Evolutionary conservation across 2,329 filamentous ascomycete genomes (phyloP).

Genomic region (Plenodomus lindquistii): DNA sequence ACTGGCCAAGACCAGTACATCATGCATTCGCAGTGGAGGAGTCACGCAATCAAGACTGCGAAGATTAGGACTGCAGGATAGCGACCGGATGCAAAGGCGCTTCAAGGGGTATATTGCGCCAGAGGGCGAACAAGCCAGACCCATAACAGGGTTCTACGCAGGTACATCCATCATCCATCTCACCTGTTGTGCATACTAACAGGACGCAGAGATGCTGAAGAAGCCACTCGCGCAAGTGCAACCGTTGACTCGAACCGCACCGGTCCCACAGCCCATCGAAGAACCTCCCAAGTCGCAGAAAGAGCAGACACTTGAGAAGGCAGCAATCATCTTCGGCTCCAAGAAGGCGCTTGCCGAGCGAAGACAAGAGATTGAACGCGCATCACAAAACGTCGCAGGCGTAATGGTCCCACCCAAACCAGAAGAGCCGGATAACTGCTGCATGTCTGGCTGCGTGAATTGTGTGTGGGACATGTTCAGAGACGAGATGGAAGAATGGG

Average conservation of each 20-base stretch:
- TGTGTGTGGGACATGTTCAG: conserved; percentile 94
- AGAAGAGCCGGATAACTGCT: conserved; percentile 94
- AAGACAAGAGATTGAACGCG: conserved; percentile 61
- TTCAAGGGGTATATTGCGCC: conserved; percentile 42
- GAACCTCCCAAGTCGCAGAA: conserved; percentile 51
- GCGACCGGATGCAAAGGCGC: conserved; percentile 41
- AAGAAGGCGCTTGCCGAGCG: conserved; percentile 73
- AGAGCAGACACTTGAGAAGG: conserved; percentile 60
- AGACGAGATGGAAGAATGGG: conserved; percentile 93
- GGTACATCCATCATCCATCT: conserved; percentile 18
- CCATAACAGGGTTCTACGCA: conserved; percentile 45
- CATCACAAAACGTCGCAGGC: conserved; percentile 71
- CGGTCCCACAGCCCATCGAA: conserved; percentile 32
- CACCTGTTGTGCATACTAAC: conserved; percentile 8
- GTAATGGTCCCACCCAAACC: conserved; percentile 82
- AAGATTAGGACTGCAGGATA: conserved; percentile 36
- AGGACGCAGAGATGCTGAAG: conserved; percentile 43
- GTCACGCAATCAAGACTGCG: neutral
- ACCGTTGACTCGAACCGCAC: conserved; percentile 37
- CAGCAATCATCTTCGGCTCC: conserved; percentile 79
- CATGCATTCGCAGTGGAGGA: neutral
- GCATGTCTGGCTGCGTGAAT: conserved; percentile 97
- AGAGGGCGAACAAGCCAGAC: conserved; percentile 43
- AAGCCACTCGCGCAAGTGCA: conserved; percentile 32
- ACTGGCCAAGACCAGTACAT: neutral